Evolutionary conservation across 805 yeast species (phyloP).

Genomic region (Phaffomyces antillensis): DNA sequence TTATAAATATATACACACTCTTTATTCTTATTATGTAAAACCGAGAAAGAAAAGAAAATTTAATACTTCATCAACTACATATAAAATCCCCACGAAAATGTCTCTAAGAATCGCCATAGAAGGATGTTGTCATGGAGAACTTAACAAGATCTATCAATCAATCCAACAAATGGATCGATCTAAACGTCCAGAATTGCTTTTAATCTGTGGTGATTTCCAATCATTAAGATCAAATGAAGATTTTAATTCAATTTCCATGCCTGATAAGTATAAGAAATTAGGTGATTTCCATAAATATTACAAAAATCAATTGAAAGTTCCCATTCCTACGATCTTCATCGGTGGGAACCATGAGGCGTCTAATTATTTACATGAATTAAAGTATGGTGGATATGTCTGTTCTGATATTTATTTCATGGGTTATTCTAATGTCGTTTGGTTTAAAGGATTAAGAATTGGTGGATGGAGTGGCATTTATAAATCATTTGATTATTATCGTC

Average conservation of each 20-base stretch:
- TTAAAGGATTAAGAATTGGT: slow-evolving; percentile 65
- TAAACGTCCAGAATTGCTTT: slow-evolving; percentile 44
- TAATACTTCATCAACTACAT: not conserved
- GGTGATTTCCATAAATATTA: slow-evolving; percentile 83
- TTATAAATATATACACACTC: too few relatives aligned
- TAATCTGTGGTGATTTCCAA: slow-evolving; percentile 92
- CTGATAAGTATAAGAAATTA: slow-evolving; percentile 61
- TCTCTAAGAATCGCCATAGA: slow-evolving; percentile 54
- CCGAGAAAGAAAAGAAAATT: not conserved
- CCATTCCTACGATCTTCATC: slow-evolving; percentile 70
- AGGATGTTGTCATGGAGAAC: slow-evolving; percentile 88
- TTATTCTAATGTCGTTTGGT: slow-evolving; percentile 65
- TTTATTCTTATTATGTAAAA: not conserved
- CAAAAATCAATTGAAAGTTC: slow-evolving; percentile 52
- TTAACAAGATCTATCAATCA: slow-evolving; percentile 46
- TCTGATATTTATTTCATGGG: slow-evolving; percentile 85
- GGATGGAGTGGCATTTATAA: slow-evolving; percentile 85
- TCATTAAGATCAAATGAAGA: slow-evolving; percentile 62
- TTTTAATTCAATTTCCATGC: slow-evolving; percentile 65
- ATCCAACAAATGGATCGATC: not conserved
- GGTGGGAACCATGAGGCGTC: slow-evolving; percentile 97
- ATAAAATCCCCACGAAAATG: not conserved
- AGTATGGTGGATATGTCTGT: slow-evolving; percentile 90
- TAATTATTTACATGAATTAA: slow-evolving; percentile 62
- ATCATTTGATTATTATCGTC: slow-evolving; percentile 36